Percentiles rank a stretch among this genome's conserved stretches.
Evolutionary conservation across 345 rosid species (phyloP).

Genomic region (Conringia planisiliqua): DNA sequence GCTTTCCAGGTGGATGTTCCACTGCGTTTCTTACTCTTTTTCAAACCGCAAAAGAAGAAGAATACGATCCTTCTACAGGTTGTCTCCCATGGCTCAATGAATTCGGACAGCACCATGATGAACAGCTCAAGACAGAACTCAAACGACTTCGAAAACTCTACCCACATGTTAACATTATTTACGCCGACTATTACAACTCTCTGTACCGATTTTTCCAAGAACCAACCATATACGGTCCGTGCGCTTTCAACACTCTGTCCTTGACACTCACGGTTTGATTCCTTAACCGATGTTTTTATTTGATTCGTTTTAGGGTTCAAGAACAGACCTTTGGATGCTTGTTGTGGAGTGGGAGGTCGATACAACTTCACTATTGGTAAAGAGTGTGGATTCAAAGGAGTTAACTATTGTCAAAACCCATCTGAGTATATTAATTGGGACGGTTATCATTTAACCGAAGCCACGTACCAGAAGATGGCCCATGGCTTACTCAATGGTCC

Average conservation of each 20-base stretch:
- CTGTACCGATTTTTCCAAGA: conserved; percentile 21
- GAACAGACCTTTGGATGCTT: conserved; percentile 31
- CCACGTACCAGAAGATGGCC: conserved; percentile 18
- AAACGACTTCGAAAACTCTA: conserved; percentile 16
- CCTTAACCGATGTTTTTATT: neutral
- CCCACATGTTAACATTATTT: conserved; percentile 36
- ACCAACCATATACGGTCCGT: conserved; percentile 42
- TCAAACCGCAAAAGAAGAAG: conserved; percentile 2
- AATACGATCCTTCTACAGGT: conserved; percentile 39
- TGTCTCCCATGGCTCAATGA: conserved; percentile 45
- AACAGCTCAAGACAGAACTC: conserved; percentile 33
- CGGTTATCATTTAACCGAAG: conserved; percentile 41
- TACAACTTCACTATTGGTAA: conserved; percentile 36
- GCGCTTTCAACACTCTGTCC: neutral
- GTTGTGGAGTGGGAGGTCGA: conserved; percentile 46
- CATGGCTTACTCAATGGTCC: conserved; percentile 29
- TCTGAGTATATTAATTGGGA: conserved; percentile 46
- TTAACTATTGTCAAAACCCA: conserved; percentile 34
- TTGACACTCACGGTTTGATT: neutral
- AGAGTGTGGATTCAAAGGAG: conserved; percentile 28
- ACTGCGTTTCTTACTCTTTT: conserved; percentile 33
- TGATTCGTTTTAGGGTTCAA: conserved; percentile 40
- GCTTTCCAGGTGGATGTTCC: conserved; percentile 41
- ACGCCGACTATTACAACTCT: conserved; percentile 40
- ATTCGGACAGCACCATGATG: conserved; percentile 38